Evolutionary conservation across 2,329 filamentous ascomycete genomes (phyloP).

Genomic region (Hymenotorrendiella dingleyae): DNA sequence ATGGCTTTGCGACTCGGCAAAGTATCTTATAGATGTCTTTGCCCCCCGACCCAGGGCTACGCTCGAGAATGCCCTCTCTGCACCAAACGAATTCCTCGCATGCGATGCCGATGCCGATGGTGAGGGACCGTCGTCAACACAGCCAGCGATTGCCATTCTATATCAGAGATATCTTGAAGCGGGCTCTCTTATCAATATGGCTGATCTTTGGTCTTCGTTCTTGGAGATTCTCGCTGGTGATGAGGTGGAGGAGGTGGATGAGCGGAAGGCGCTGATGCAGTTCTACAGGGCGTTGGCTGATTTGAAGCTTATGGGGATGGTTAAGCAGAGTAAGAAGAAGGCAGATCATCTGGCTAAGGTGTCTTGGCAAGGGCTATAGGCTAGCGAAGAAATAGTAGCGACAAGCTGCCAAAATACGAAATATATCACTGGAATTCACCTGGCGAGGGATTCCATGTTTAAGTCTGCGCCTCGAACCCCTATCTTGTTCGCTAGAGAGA

Average conservation of each 20-base stretch:
- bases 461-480: no score
- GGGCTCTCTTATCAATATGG: constrained; percentile 69
- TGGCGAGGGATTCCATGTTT: no score
- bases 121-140: constrained; percentile 43
- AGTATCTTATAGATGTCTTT: constrained; percentile 68
- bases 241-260: constrained; percentile 36
- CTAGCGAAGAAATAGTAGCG: no score
- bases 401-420: no score
- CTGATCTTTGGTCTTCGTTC: constrained; percentile 76
- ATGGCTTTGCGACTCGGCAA: constrained; percentile 68
- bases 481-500: no score
- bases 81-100: constrained; percentile 71
- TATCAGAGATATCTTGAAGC: constrained; percentile 78
- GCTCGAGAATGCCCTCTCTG: constrained; percentile 64
- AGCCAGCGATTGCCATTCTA: constrained; percentile 66
- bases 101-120: constrained; percentile 39
- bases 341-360: constrained; percentile 86
- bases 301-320: constrained; percentile 75
- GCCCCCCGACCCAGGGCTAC: constrained; percentile 65
- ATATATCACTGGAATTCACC: no score
- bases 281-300: constrained; percentile 88
- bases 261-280: constrained; percentile 58
- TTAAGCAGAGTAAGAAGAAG: constrained; percentile 88
- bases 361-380: constrained; percentile 66
- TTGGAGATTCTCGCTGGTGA: constrained; percentile 47